Base-by-base conservation (phyloP, 2,329 filamentous ascomycete genomes). In the Dendrostoma leiphaemia region DNA sequence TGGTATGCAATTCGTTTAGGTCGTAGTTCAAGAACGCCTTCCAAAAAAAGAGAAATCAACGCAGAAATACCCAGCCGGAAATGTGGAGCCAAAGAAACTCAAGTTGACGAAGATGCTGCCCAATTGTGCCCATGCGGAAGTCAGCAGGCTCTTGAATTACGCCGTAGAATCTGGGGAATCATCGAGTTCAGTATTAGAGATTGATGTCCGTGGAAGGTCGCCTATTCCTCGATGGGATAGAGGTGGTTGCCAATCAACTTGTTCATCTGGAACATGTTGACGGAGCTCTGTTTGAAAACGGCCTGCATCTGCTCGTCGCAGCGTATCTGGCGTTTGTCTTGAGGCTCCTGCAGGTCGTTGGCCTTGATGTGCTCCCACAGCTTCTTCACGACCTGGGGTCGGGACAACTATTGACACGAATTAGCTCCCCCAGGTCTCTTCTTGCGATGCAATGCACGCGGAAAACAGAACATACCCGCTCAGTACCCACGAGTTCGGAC, bases 261-360 rank as follows among this genome's bases (percentile, higher is more conserved):
- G 78, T 96, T 97, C 93, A 99, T 97, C 62, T 91, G 92, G 72
- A 99, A 99, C 94, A 99, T 99, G 72, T 97, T 91, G 47, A 99
- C 89, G 65, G 83, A 89, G 65, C 91, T 84, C 65, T 89, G 83
- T 71, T 96, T 96, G 76, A 99, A 99, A 7, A 99, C 89, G 6
- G 89, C 88, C 57, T 90, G 86, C 88, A 99, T 88, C 62, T 84
- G 85, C 23, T 96, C 90, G 71, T 99, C 94, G 73, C 94, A 99
- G 26, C 84, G 77, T 60, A 99, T 99, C 63, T 96, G 91, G 21
- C 94, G 89, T 70, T 92, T 93, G 74, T 99, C 93, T 60, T 71
- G 84, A 0, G 92, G 93, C 62, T 97, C 92, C 71, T 99, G 94
- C 6, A 99, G 84, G 37, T 91, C 82, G 61, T 92, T 86, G 56